Base-by-base conservation (phyloP, 1,284 basidiomycete genomes). In the Ceratobasidium sp. region DNA sequence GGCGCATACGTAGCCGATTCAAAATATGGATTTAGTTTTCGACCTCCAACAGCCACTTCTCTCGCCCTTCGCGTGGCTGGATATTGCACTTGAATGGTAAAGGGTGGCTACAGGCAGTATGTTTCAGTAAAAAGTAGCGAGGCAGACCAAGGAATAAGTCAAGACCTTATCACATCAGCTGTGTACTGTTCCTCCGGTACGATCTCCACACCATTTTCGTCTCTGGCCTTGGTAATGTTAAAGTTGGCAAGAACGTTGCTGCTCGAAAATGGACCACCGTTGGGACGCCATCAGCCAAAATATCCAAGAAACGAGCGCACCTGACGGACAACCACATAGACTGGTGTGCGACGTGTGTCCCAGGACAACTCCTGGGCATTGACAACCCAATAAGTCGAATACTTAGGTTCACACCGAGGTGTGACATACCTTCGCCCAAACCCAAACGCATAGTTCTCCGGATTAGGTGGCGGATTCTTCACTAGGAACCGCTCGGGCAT, bases 301-400 rank as follows among this genome's bases (percentile, higher is more conserved):
- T n/a, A n/a, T n/a, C n/a, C n/a, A n/a, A n/a, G n/a, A n/a, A n/a
- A n/a, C n/a, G n/a, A n/a, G n/a, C 25, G 25, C 31, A 57, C 55
- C 55, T 57, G 15, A 57, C 25, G 38, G 55, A 43, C 45, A 57
- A 17, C 55, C 55, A 57, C 38, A 57, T 29, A 27, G 55, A 57
- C 22, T 57, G 55, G n/a, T 57, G 55, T 43, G 55, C 55, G 25
- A 57, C 55, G n/a, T n/a, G n/a, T n/a, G n/a, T n/a, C n/a, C n/a
- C n/a, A n/a, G n/a, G n/a, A n/a, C n/a, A n/a, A n/a, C 7, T 57
- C 55, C 55, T 29, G 55, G 55, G 40, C 55, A 57, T 17, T n/a
- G n/a, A n/a, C n/a, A n/a, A 57, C 6, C 20, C 55, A 43, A 15
- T 22, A 43, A 57, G 31, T 1, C 10, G 8, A 10, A 25, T 43